Evolutionary conservation across 192 early-diverging fungal species (phyloP), one percentile per base, ranked within the genome.

Genomic region (Coemansia sp.): DNA sequence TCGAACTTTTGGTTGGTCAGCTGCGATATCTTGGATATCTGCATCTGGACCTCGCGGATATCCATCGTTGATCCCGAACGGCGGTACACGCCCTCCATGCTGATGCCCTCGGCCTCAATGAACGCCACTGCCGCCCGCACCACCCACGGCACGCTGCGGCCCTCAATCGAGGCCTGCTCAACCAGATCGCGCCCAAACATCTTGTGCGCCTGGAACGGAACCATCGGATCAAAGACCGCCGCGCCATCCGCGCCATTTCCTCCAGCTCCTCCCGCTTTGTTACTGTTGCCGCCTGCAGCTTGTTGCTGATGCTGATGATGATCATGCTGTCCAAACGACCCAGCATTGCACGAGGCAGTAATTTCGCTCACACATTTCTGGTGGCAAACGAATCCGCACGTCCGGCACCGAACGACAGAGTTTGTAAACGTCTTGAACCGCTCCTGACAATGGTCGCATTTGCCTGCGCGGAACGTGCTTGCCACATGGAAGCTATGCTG

Each of bases 71-170:
- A 89, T 5, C 91, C 92, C 0, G 90, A 90, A 59, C 90, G 88
- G 40, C 92, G 92, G 68, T 94, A 94, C 18, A 94, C 90, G 23
- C 92, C 92, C 74, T 94, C 85, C 77, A 84, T 81, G 12, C 85
- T 67, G 85, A 91, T 61, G 72, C 91, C 91, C 88, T 86, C 53
- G 73, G 68, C 59, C 67, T 86, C 92, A 12, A 94, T 90, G 19
- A 89, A 90, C 26, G 72, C 71, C 38, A 94, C 83, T 48, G 89
- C 91, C 54, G 85, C 78, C 23, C 87, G 85, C 45, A 94, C 86
- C 3, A 94, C 67, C 70, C 87, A 85, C 7, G 92, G 91, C 32
- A 94, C 74, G 15, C 56, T 61, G n/a, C 77, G 76, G 12, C 82
- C 84, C 61, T 93, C 91, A 18, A 65, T 32, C 12, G 81, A 84